Percentiles rank a stretch among this genome's conserved stretches.
phyloP scores from a whole-genome alignment of 192 early-diverging fungal genomes.

The Entrophospora sp. region DNA sequence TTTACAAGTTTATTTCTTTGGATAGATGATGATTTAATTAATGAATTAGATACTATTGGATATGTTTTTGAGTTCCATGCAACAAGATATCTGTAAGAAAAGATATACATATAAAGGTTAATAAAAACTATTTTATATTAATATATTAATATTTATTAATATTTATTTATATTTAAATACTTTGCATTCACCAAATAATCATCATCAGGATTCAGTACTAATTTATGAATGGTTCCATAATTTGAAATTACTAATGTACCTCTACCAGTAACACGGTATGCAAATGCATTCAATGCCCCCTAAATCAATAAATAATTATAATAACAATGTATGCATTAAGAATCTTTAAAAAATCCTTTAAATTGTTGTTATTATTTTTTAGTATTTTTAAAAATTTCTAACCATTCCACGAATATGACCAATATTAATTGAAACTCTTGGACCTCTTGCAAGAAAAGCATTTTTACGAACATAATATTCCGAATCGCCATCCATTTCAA shows the following conservation, averaged over 20 bases:
- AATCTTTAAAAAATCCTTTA: background rate
- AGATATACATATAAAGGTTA: background rate
- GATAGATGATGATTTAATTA: constrained; percentile 26
- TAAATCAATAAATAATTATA: constrained; percentile 12
- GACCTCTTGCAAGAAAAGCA: constrained; percentile 50
- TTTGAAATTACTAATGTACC: constrained; percentile 60
- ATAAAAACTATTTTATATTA: background rate
- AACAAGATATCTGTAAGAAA: constrained; percentile 34
- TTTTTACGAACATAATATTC: constrained; percentile 56
- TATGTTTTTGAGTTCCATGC: constrained; percentile 46
- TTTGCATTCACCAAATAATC: constrained; percentile 65
- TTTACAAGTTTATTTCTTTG: background rate
- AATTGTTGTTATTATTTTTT: background rate
- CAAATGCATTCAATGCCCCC: constrained; percentile 48
- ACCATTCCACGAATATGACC: constrained; percentile 32
- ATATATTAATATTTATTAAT: background rate
- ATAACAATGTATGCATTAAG: background rate
- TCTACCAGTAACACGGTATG: constrained; percentile 53
- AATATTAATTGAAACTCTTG: constrained; percentile 43
- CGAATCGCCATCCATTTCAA: constrained; percentile 44
- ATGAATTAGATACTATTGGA: constrained; percentile 33
- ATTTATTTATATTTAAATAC: constrained; percentile 21
- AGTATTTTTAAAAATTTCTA: too few species aligned
- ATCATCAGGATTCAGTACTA: constrained; percentile 58
- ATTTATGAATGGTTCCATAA: constrained; percentile 57